Base-by-base conservation (phyloP, 106 monocot species). In the Dioscorea zingiberensis region DNA sequence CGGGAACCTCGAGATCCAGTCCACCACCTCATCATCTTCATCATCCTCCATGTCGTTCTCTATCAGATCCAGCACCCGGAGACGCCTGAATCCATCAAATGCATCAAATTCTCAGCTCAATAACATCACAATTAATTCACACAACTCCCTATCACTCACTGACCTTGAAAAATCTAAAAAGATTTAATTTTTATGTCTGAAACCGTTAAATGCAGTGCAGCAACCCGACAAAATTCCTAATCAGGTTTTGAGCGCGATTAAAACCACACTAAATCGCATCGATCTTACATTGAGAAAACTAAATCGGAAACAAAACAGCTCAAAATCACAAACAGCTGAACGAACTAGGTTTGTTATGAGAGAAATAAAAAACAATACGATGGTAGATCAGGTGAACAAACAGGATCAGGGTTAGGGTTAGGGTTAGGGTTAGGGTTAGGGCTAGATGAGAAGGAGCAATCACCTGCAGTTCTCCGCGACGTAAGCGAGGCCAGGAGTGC, bases 1-100 rank as follows among this genome's bases (percentile, higher is more conserved):
- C 18, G 94, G 89, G 67, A 94, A 94, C 59, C 32, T 77, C 0
- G 86, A 81, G 27, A 94, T 66, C 94, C 94, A 94, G 55, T 89
- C 86, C 3, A 77, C 75, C 24, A 80, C 80, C 17, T 63, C 69
- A 16, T 59, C 76, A 27, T 51, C 51, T 19, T 51, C 18, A 13
- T 77, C 80, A 45, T 84, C 89, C 55, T 89, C 93, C 18, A 87
- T 26, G 25, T 84, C 73, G 59, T 81, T 66, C 75, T 94, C 94
- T 12, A 77, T 76, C 79, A 94, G 84, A 87, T 94, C 89, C 55
- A 94, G 69, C 46, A 81, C 81, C 8, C 84, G 68, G 44, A 94
- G 72, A 26, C 79, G 59, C 81, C 94, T 93, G 65, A 67, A 68
- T 68, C 27, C 21, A 25, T 11, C 11, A 12, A 27, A 69, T 18